These are phyloP conservation scores for Cladophialophora chaetospira DNA, from an alignment of 2,329 filamentous ascomycete species.

Conservation along the genomic window DNA sequence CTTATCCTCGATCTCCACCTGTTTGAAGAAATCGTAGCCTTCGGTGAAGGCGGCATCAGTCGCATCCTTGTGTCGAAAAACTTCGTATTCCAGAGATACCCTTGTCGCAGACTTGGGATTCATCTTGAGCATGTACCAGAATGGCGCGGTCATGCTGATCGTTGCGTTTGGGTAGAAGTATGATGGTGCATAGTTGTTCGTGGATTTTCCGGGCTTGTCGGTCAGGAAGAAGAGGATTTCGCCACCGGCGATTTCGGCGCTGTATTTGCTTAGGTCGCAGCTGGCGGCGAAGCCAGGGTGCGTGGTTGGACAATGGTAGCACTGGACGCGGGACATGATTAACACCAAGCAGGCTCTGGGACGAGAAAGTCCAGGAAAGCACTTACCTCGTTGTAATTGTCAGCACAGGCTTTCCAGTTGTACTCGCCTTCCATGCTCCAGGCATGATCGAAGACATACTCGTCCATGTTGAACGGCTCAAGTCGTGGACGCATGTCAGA, in stretches of 20 bases:
- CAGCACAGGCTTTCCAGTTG: constrained; percentile 32
- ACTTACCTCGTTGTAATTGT: constrained; percentile 36
- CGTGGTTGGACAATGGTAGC: constrained; percentile 60
- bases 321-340: constrained; percentile 43
- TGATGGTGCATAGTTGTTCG: constrained; percentile 28
- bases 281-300: constrained; percentile 58
- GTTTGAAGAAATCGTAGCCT: constrained; percentile 63
- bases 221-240: constrained; percentile 54
- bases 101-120: constrained; percentile 55
- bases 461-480: constrained; percentile 55
- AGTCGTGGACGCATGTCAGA: constrained; percentile 52
- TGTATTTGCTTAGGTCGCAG: constrained; percentile 57
- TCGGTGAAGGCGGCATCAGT: constrained; percentile 59
- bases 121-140: constrained; percentile 66
- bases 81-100: constrained; percentile 62
- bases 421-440: constrained; percentile 25
- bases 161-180: constrained; percentile 31
- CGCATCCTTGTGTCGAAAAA: constrained; percentile 63
- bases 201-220: constrained; percentile 32
- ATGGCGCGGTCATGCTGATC: constrained; percentile 44
- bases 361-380: constrained; percentile 49
- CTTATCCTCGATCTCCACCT: constrained; percentile 67
- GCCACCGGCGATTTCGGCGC: constrained; percentile 55
- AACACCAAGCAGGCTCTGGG: constrained; percentile 61
- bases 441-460: constrained; percentile 50